These are phyloP conservation scores for Scedosporium dehoogii DNA, from an alignment of 2,329 filamentous ascomycete genomes.

Conservation along the genomic window DNA sequence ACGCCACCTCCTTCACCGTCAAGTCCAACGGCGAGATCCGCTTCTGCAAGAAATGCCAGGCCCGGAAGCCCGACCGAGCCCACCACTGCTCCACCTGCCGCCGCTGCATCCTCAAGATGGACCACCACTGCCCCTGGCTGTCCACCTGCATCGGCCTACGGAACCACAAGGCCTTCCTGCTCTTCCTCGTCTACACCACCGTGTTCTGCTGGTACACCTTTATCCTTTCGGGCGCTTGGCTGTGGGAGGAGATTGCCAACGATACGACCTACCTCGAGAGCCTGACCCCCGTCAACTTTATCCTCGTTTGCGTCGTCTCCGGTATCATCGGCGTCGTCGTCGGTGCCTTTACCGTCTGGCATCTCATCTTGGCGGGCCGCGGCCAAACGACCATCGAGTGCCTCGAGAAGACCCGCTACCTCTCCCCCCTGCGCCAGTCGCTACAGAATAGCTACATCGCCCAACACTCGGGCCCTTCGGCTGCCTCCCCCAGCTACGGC, in stretches of 20 bases:
- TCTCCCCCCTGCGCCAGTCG: constrained; percentile 58
- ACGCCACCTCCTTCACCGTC: constrained; percentile 72
- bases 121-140: constrained; percentile 97
- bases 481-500: constrained; percentile 48
- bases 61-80: constrained; percentile 85
- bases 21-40: constrained; percentile 80
- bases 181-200: constrained; percentile 85
- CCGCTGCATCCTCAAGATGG: constrained; percentile 96
- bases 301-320: constrained; percentile 74
- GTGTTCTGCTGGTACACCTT: constrained; percentile 79
- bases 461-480: constrained; percentile 38
- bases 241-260: constrained; percentile 71
- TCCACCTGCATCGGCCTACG: constrained; percentile 87
- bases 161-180: constrained; percentile 92
- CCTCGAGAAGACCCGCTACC: constrained; percentile 89
- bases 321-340: constrained; percentile 89
- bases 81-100: constrained; percentile 96
- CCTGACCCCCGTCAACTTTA: constrained; percentile 80
- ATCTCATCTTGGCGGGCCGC: constrained; percentile 67
- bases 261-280: constrained; percentile 63
- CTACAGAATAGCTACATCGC: constrained; percentile 55
- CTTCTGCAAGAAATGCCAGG: constrained; percentile 97
- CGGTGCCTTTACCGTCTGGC: constrained; percentile 83
- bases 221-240: constrained; percentile 67
- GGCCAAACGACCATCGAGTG: constrained; percentile 95